phyloP scores from a whole-genome alignment of 345 rosid genomes.

The Eutrema japonicum region DNA sequence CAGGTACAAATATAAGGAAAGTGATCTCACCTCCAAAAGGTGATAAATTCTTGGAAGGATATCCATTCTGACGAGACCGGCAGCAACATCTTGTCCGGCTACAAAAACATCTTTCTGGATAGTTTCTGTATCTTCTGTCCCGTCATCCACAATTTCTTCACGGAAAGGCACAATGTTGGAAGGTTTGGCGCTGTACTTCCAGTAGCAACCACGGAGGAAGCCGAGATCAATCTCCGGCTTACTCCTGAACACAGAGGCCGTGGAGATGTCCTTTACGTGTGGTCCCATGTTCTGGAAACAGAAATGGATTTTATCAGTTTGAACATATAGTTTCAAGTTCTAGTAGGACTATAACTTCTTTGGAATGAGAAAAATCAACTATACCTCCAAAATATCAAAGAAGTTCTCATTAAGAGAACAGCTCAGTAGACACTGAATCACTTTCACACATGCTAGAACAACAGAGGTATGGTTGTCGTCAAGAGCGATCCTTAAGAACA shows the following conservation, averaged over 20 bases:
- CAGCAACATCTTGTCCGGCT: constrained; percentile 91
- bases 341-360: constrained; percentile 7
- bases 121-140: constrained; percentile 62
- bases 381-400: constrained; percentile 78
- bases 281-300: constrained; percentile 59
- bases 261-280: constrained; percentile 52
- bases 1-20: constrained; percentile 1
- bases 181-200: constrained; percentile 95
- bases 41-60: constrained; percentile 70
- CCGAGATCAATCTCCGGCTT: constrained; percentile 76
- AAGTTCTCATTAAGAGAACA: constrained; percentile 66
- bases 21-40: constrained; percentile 72
- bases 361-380: constrained; percentile 22
- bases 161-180: constrained; percentile 63
- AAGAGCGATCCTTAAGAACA: constrained; percentile 70
- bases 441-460: constrained; percentile 73
- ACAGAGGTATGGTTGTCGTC: constrained; percentile 89
- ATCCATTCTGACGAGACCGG: constrained; percentile 93
- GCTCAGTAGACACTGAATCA: constrained; percentile 66
- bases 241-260: constrained; percentile 85
- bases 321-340: constrained; percentile 22
- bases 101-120: constrained; percentile 83
- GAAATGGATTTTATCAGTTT: constrained; percentile 19
- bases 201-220: constrained; percentile 80
- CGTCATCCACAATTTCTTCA: constrained; percentile 57